Base-by-base conservation (phyloP, 1,284 basidiomycete species). In the Fomitopsis betulina region DNA sequence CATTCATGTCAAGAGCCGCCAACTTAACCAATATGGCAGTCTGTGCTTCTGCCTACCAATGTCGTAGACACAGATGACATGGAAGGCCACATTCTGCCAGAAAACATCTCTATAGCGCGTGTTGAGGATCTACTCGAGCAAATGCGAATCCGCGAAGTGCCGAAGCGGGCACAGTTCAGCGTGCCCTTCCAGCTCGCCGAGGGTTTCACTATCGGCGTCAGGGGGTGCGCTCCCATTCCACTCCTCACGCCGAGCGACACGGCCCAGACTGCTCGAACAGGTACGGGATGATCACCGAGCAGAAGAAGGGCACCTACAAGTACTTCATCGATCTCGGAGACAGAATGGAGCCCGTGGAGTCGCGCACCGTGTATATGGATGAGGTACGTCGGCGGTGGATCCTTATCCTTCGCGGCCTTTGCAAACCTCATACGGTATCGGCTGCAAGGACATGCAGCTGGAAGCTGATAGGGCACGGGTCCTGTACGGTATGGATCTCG, bases 101-200 rank as follows among this genome's bases (percentile, higher is more conserved):
- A 85, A 59, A 84, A 85, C 1, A 82, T 90, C 52, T 89, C 86
- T 9, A 86, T 91, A 49, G 78, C 85, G 15, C 79, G 85, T 25
- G 83, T 91, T 19, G 87, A 89, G 33, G 91, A 94, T 57, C 81
- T 95, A n/a, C 79, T 95, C 13, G 77, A 82, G 15, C 87, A 94
- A 68, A 89, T 95, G 84, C 85, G 87, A 23, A 87, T 93, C 64
- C 86, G 86, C 52, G 92, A 96, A 71, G 86, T 90, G 9, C 88
- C 92, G 0, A 99, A 98, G 70, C 84, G 95, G n/a, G 84, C 92
- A 0, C 76, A 87, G 13, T 98, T 95, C 73, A 91, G 82, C 63
- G 78, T 96, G 37, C 89, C 91, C 1, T 83, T 99, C 55, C 82
- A 89, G 62, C 78, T 99, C 30, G 93, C 85, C 2, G 79, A 90